These are phyloP conservation scores for Erysimum cheiri DNA, from an alignment of 441 rosid species.

Conservation along the genomic window DNA sequence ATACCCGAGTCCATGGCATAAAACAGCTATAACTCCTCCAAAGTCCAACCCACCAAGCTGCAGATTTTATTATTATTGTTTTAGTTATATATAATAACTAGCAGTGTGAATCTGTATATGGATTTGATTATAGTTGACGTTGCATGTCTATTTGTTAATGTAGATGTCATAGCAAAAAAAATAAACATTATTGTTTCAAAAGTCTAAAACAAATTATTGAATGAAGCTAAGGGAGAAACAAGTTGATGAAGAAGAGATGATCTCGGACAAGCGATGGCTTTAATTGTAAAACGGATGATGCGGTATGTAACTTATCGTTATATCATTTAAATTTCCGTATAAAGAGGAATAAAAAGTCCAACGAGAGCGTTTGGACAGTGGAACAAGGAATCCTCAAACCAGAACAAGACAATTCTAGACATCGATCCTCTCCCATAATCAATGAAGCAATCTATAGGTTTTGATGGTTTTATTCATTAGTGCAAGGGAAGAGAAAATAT, in stretches of 20 bases:
- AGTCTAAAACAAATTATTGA: constrained; percentile 34
- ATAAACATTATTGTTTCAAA: constrained; percentile 2
- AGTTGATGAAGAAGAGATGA: constrained; percentile 27
- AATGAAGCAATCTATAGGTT: constrained; percentile 12
- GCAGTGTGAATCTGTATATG: background rate
- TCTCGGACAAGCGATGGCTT: constrained; percentile 16
- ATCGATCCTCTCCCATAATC: constrained; percentile 13
- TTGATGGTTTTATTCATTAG: constrained; percentile 14
- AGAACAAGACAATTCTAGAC: constrained; percentile 30
- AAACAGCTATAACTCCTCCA: background rate
- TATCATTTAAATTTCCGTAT: constrained; percentile 17
- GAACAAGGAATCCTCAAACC: constrained; percentile 12
- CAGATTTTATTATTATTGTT: background rate
- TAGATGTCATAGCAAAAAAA: constrained; percentile 17
- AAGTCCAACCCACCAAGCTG: background rate
- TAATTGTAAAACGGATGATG: constrained; percentile 33
- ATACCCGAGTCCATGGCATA: background rate
- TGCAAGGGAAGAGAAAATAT: background rate
- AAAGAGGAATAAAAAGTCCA: constrained; percentile 32
- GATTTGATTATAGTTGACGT: constrained; percentile 29
- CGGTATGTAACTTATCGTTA: constrained; percentile 2
- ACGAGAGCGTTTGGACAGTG: constrained; percentile 16
- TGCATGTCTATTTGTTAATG: constrained; percentile 7
- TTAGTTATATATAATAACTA: background rate
- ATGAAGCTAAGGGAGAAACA: constrained; percentile 19